These are phyloP conservation scores for Oenanthe javanica DNA, from an alignment of 140 eudicot species.

Conservation along the genomic window DNA sequence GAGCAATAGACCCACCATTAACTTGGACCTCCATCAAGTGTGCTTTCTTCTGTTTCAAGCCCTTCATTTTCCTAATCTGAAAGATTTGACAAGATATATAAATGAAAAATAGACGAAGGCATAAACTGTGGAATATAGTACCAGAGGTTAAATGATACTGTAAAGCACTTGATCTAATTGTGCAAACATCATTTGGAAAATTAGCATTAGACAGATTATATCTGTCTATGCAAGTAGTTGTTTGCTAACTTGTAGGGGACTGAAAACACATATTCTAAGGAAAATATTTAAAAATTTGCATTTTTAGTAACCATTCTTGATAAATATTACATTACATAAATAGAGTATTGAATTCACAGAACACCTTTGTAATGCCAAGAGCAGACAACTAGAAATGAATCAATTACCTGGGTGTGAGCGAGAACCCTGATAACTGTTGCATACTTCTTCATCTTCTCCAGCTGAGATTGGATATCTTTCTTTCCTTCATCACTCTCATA, in stretches of 20 bases:
- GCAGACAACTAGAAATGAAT: neutral
- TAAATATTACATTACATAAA: neutral
- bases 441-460: constrained; percentile 10
- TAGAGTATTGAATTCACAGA: neutral
- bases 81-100: neutral
- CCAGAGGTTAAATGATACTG: neutral
- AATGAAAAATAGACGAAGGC: neutral
- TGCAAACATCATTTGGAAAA: neutral
- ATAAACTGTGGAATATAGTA: neutral
- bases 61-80: constrained; percentile 4
- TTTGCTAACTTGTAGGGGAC: neutral
- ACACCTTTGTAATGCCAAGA: neutral
- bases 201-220: neutral
- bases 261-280: neutral
- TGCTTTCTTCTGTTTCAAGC: constrained; percentile 9
- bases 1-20: constrained; percentile 2
- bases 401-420: constrained; percentile 6
- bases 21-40: constrained; percentile 10
- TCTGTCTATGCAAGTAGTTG: neutral
- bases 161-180: neutral
- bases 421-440: neutral
- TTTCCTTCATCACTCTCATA: constrained; percentile 6
- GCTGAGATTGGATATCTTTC: constrained; percentile 6
- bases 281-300: neutral
- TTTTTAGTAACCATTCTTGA: neutral